Conservation (phyloP, 768 basidiomycete species). For the Dacryopinax spathularia region DNA sequence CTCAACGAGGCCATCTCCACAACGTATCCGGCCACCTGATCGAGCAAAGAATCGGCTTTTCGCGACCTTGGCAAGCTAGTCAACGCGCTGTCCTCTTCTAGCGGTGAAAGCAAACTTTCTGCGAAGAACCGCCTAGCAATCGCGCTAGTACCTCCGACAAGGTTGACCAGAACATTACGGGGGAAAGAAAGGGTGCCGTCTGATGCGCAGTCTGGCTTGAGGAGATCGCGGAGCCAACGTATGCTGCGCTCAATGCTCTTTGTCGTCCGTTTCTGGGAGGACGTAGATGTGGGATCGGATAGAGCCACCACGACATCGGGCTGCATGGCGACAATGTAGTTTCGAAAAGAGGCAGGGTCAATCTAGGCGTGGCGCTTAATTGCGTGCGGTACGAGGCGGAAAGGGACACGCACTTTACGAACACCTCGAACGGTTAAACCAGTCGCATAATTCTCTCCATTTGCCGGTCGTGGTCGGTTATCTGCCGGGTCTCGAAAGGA, state of each 20-base stretch:
- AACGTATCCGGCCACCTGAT: constrained; percentile 53
- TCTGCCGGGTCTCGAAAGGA: constrained; percentile 53
- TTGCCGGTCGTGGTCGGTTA: constrained; percentile 54
- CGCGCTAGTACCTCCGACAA: constrained; percentile 45
- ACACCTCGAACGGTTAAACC: constrained; percentile 54
- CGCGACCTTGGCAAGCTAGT: constrained; percentile 26
- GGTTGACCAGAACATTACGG: constrained; percentile 46
- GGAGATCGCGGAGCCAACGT: constrained; percentile 46
- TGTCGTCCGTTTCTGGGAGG: constrained; percentile 61
- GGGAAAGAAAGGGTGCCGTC: constrained; percentile 3
- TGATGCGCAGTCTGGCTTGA: constrained; percentile 22
- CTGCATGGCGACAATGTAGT: constrained; percentile 36
- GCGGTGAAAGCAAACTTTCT: constrained; percentile 38
- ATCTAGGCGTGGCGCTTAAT: constrained; percentile 29
- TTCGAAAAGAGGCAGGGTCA: constrained; percentile 39
- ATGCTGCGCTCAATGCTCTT: constrained; percentile 60
- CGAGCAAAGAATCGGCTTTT: constrained; percentile 39
- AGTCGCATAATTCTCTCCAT: constrained; percentile 43
- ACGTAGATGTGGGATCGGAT: constrained; percentile 52
- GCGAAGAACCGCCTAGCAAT: constrained; percentile 55
- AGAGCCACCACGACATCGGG: constrained; percentile 64
- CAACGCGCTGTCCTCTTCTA: constrained; percentile 41
- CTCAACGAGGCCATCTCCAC: constrained; percentile 49
- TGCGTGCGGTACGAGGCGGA: not conserved
- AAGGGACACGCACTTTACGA: constrained; percentile 38